These are phyloP conservation scores for Phyllosticta paracitricarpa DNA, from an alignment of 2,329 filamentous ascomycete genomes.

Conservation along the genomic window DNA sequence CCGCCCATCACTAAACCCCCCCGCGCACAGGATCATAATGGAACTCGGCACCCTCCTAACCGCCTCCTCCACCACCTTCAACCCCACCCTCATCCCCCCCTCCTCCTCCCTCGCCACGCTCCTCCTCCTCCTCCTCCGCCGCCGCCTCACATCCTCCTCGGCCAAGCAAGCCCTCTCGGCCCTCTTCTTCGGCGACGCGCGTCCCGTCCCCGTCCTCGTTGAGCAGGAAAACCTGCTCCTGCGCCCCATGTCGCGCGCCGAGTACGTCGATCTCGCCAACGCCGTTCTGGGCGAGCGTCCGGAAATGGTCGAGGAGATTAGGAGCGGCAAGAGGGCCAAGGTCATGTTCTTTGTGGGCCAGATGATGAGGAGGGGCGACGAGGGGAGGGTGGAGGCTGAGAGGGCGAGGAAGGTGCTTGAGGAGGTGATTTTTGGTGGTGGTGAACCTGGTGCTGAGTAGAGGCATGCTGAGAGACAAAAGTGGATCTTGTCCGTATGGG, in stretches of 20 bases:
- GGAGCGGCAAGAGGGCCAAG: conserved; percentile 52
- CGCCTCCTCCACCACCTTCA: conserved; percentile 29
- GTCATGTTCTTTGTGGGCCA: conserved; percentile 59
- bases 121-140: conserved; percentile 30
- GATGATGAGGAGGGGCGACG: conserved; percentile 52
- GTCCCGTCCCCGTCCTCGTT: conserved; percentile 43
- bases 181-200: conserved; percentile 43
- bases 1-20: too few species aligned
- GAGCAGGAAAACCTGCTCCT: conserved; percentile 47
- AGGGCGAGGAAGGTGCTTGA: conserved; percentile 46
- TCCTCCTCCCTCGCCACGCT: conserved; percentile 33
- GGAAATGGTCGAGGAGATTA: conserved; percentile 50
- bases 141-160: conserved; percentile 42
- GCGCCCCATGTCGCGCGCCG: conserved; percentile 42
- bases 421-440: conserved; percentile 30
- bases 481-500: too few species aligned
- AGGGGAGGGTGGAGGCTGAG: conserved; percentile 52
- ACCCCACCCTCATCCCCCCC: conserved; percentile 28
- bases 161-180: conserved; percentile 50
- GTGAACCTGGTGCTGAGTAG: too few species aligned
- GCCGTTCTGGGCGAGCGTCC: conserved; percentile 44
- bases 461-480: too few species aligned
- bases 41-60: conserved; percentile 41
- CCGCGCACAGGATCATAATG: conserved; percentile 34
- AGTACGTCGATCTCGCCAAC: conserved; percentile 47